Percentiles rank a stretch among this genome's conserved stretches.
Conservation (phyloP, 2,329 filamentous ascomycete species). For the Alternaria panax region DNA sequence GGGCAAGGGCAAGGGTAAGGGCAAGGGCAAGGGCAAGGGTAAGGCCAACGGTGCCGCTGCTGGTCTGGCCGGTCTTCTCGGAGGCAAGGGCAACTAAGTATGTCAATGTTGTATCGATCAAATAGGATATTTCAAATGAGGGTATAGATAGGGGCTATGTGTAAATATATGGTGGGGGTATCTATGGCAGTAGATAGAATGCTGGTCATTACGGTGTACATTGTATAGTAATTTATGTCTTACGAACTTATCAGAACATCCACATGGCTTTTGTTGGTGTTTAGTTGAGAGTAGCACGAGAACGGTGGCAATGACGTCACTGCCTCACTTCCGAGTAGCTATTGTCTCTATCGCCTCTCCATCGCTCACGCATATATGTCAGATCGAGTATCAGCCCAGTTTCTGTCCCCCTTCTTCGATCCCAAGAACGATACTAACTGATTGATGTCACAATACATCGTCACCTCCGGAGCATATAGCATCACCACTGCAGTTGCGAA, state of each 20-base stretch:
- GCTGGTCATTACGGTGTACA: conserved; percentile 4
- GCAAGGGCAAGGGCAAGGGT: conserved; percentile 2
- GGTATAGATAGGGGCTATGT: background rate
- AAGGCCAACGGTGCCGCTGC: background rate
- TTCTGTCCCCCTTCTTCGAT: background rate
- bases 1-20: too few species aligned
- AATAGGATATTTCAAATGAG: background rate
- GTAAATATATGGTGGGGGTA: background rate
- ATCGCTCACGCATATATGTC: background rate
- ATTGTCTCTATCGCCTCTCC: background rate
- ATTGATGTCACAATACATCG: background rate
- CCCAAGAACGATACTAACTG: background rate
- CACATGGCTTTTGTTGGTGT: background rate
- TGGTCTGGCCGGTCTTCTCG: conserved; percentile 7
- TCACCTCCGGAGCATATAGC: background rate
- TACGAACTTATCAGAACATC: background rate
- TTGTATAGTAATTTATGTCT: conserved; percentile 1
- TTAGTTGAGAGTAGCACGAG: background rate
- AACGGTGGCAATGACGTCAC: background rate
- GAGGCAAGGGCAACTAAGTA: conserved; percentile 4
- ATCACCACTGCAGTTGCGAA: background rate
- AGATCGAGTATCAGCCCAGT: background rate
- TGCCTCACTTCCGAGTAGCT: background rate
- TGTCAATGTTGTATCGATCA: background rate
- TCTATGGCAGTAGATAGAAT: background rate